These are phyloP conservation scores for Trichoderma atrobrunneum DNA, from an alignment of 2,329 filamentous ascomycete species.

Conservation along the genomic window DNA sequence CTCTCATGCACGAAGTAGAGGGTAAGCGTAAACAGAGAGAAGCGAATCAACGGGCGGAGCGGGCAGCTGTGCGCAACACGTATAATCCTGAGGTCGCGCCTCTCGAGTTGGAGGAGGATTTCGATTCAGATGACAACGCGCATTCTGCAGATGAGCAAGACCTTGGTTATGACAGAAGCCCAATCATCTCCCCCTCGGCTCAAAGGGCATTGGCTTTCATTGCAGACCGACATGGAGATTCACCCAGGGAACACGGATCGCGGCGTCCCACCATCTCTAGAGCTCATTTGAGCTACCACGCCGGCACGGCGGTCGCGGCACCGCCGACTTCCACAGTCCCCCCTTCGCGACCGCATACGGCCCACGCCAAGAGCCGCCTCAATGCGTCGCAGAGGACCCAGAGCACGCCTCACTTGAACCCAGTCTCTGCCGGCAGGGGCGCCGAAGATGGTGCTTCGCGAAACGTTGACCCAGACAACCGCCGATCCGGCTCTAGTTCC, in stretches of 20 bases:
- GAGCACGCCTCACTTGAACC: constrained; percentile 48
- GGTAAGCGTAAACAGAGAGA: constrained; percentile 45
- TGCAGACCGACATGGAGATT: constrained; percentile 41
- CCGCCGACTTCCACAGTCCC: constrained; percentile 21
- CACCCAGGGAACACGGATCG: constrained; percentile 29
- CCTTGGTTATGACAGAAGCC: constrained; percentile 23
- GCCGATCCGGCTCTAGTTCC: constrained; percentile 51
- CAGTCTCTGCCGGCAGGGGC: constrained; percentile 28
- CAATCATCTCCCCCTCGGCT: constrained; percentile 45
- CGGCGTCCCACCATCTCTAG: constrained; percentile 35
- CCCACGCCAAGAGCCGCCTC: constrained; percentile 49
- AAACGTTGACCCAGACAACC: constrained; percentile 40
- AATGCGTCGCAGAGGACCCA: constrained; percentile 43
- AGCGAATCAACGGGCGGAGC: constrained; percentile 33
- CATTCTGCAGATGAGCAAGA: constrained; percentile 35
- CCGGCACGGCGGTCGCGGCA: constrained; percentile 22
- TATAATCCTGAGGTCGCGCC: constrained; percentile 49
- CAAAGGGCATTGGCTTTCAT: constrained; percentile 53
- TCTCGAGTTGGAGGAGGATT: constrained; percentile 38
- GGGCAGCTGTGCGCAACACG: constrained; percentile 38
- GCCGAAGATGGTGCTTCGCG: constrained; percentile 35
- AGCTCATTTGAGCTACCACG: constrained; percentile 34
- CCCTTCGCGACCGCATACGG: constrained; percentile 50
- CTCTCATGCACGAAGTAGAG: constrained; percentile 61
- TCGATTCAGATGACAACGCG: constrained; percentile 41